Evolutionary conservation across 768 basidiomycete genomes (phyloP).

Genomic region (Scleroderma bovista): DNA sequence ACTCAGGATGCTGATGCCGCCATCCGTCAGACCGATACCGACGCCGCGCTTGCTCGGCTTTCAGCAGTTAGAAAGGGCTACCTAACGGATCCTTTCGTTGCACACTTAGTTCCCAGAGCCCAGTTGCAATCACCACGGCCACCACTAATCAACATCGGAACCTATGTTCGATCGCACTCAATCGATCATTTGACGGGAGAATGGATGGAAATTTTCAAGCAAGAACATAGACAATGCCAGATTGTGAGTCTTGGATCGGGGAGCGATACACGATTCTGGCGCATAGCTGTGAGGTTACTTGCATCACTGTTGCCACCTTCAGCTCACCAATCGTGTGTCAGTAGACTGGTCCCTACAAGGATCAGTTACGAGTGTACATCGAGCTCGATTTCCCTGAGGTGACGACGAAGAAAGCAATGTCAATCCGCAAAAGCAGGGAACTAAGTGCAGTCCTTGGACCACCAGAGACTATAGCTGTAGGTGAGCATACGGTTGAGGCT

Average conservation of each 20-base stretch:
- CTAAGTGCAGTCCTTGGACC: constrained; percentile 15
- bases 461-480: constrained; percentile 10
- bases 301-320: constrained; percentile 5
- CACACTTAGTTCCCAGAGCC: constrained; percentile 59
- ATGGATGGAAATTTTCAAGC: constrained; percentile 49
- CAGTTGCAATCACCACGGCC: constrained; percentile 57
- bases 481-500: constrained; percentile 9
- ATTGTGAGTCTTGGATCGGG: constrained; percentile 94
- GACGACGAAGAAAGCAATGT: constrained; percentile 77
- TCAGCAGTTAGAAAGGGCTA: constrained; percentile 86
- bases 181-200: constrained; percentile 71
- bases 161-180: constrained; percentile 75
- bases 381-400: constrained; percentile 91
- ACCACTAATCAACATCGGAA: constrained; percentile 94
- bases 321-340: constrained; percentile 3
- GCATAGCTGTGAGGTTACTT: constrained; percentile 61
- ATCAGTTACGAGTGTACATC: constrained; percentile 56
- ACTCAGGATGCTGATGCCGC: constrained; percentile 49
- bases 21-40: constrained; percentile 73
- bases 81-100: constrained; percentile 69
- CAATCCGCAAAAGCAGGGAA: constrained; percentile 62
- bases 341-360: constrained; percentile 54
- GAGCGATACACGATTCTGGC: constrained; percentile 94
- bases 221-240: constrained; percentile 55
- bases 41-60: constrained; percentile 76